Percentiles rank a stretch among this genome's conserved stretches.
These are phyloP conservation scores for Centaurea solstitialis DNA, from an alignment of 129 eudicot genomes.

Conservation along the genomic window DNA sequence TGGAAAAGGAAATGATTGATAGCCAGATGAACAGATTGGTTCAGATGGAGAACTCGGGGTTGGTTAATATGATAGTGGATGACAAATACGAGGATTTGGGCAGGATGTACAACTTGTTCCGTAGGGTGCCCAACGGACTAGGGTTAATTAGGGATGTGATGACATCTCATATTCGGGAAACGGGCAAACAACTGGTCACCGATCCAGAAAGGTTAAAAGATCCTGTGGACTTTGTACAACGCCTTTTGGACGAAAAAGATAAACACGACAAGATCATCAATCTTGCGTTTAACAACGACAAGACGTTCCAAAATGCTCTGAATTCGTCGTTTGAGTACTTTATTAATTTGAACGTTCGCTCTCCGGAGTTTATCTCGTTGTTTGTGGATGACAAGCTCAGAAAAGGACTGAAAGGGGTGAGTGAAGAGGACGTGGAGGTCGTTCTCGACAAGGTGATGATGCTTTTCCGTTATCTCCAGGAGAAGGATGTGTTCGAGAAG, in stretches of 20 bases:
- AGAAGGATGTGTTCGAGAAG: constrained; percentile 60
- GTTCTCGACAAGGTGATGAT: constrained; percentile 61
- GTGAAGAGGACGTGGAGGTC: constrained; percentile 56
- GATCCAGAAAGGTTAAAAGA: constrained; percentile 67
- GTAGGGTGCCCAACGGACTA: constrained; percentile 53
- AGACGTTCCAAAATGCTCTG: constrained; percentile 63
- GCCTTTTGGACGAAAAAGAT: constrained; percentile 57
- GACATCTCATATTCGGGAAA: constrained; percentile 65
- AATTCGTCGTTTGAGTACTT: constrained; percentile 66
- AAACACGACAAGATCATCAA: constrained; percentile 57
- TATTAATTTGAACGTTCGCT: constrained; percentile 58
- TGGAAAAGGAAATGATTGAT: constrained; percentile 67
- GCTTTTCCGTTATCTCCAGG: constrained; percentile 67
- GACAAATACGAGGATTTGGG: constrained; percentile 63
- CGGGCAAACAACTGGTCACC: constrained; percentile 60
- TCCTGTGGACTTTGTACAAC: constrained; percentile 68
- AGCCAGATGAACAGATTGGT: constrained; percentile 61
- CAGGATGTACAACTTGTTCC: constrained; percentile 60
- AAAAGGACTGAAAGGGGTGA: constrained; percentile 59
- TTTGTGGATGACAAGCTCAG: constrained; percentile 68
- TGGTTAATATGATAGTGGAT: constrained; percentile 62
- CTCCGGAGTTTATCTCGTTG: constrained; percentile 65
- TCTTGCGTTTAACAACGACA: constrained; percentile 55
- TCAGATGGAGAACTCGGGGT: constrained; percentile 70
- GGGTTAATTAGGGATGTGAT: constrained; percentile 45